A percentile compares a stretch with the other conserved stretches of the same genome.
phyloP scores from a whole-genome alignment of 495 filamentous ascomycete genomes.

The Penicillium turbatum region DNA sequence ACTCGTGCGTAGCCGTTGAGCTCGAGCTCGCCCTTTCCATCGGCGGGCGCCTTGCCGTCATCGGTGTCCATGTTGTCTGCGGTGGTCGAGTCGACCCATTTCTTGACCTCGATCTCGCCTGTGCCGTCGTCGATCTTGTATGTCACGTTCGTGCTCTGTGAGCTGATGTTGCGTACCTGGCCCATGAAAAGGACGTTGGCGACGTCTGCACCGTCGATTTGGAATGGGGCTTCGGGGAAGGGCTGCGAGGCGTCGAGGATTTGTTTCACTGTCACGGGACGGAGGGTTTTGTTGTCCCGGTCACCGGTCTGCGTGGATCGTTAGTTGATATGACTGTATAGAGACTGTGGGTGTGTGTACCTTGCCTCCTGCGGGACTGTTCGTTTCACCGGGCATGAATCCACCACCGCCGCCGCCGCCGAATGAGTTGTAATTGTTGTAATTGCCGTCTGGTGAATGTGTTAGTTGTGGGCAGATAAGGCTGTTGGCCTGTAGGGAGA shows the following conservation, averaged over 20 bases:
- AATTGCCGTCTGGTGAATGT: conserved; percentile 24
- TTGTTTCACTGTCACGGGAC: conserved; percentile 93
- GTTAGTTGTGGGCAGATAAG: not conserved
- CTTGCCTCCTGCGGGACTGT: conserved; percentile 44
- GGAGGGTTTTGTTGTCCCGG: conserved; percentile 65
- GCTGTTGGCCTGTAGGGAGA: not conserved
- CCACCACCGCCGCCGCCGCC: conserved; percentile 61
- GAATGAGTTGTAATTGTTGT: conserved; percentile 52
- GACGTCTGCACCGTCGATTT: conserved; percentile 69
- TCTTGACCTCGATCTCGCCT: conserved; percentile 85
- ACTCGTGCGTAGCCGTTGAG: conserved; percentile 78
- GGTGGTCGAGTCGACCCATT: conserved; percentile 69
- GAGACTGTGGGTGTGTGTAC: conserved; percentile 15
- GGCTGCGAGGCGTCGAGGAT: conserved; percentile 72
- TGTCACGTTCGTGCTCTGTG: conserved; percentile 84
- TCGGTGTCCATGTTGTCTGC: conserved; percentile 48
- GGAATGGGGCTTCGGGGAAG: conserved; percentile 69
- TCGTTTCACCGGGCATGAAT: conserved; percentile 55
- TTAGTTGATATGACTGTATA: not conserved
- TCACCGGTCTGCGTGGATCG: conserved; percentile 16
- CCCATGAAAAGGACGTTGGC: conserved; percentile 71
- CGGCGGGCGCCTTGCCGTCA: conserved; percentile 28
- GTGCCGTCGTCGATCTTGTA: conserved; percentile 96
- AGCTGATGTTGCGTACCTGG: conserved; percentile 79
- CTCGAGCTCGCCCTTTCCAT: conserved; percentile 46